Conservation (phyloP, 225 moss, liverwort and hornwort genomes). For the Pseudisothecium myosuroides region DNA sequence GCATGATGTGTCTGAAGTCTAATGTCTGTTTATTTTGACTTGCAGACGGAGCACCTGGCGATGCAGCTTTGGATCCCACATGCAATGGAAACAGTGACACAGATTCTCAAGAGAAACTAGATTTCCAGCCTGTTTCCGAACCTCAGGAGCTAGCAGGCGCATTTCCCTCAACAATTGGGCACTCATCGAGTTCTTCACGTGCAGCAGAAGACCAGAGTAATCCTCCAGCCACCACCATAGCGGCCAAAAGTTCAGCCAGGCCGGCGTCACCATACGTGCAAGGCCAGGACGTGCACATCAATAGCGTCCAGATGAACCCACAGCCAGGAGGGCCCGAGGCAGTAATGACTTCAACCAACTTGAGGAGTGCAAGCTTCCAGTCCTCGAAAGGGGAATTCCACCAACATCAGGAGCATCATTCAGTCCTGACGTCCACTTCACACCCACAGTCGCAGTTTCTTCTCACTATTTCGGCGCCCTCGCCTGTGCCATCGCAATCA, state of each 20-base stretch:
- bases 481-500: constrained; percentile 3
- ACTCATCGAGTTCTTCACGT: neutral
- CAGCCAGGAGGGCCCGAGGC: neutral
- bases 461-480: constrained; percentile 18
- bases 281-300: neutral
- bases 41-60: neutral
- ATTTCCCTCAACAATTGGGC: neutral
- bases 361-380: neutral
- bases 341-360: neutral
- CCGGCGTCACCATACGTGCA: constrained; percentile 3
- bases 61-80: neutral
- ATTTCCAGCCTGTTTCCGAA: neutral
- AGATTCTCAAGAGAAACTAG: neutral
- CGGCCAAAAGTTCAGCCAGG: neutral
- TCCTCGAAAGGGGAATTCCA: constrained; percentile 9
- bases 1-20: neutral
- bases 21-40: neutral
- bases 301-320: neutral
- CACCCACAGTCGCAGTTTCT: constrained; percentile 22
- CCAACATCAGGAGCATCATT: neutral
- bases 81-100: neutral
- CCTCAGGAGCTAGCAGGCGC: neutral
- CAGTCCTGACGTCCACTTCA: neutral
- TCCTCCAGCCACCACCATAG: neutral
- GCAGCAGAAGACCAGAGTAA: neutral